Conservation (phyloP, 139 green algal genomes). For the Picochlorum costavermella region DNA sequence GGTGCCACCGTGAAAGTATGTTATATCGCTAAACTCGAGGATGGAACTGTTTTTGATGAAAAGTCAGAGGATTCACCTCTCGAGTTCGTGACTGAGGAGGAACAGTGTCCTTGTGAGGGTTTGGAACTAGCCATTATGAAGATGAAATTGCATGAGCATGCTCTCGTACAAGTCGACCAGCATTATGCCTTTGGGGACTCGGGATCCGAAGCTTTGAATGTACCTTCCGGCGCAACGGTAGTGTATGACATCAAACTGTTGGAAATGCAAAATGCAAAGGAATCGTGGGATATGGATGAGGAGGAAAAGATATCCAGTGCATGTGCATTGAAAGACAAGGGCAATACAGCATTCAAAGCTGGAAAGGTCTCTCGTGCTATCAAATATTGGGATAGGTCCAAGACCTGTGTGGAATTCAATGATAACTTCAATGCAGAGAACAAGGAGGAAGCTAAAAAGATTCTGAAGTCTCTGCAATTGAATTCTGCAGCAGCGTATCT, state of each 20-base stretch:
- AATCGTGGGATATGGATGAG: slow-evolving; percentile 79
- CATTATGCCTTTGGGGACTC: slow-evolving; percentile 54
- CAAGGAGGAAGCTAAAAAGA: slow-evolving; percentile 41
- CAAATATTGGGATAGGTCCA: slow-evolving; percentile 54
- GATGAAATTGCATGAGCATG: slow-evolving; percentile 82
- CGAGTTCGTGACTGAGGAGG: slow-evolving; percentile 58
- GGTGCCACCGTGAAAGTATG: slow-evolving; percentile 57
- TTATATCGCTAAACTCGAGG: slow-evolving; percentile 30
- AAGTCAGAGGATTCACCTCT: slow-evolving; percentile 44
- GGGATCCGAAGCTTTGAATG: slow-evolving; percentile 16
- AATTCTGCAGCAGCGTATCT: slow-evolving; percentile 82
- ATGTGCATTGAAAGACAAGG: slow-evolving; percentile 68
- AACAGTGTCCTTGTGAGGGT: slow-evolving; percentile 54
- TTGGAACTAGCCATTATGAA: slow-evolving; percentile 77
- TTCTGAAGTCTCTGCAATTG: slow-evolving; percentile 63
- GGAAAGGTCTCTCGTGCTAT: slow-evolving; percentile 56
- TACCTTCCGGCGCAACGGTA: slow-evolving; percentile 40
- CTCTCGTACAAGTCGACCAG: slow-evolving; percentile 63
- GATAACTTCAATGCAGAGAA: slow-evolving; percentile 46
- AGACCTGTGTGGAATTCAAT: slow-evolving; percentile 32
- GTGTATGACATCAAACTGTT: slow-evolving; percentile 59
- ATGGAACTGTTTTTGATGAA: slow-evolving; percentile 65
- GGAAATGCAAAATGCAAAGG: slow-evolving; percentile 72
- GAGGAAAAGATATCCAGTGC: slow-evolving; percentile 75
- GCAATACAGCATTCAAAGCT: slow-evolving; percentile 84